A percentile compares a stretch with the other conserved stretches of the same genome.
These are phyloP conservation scores for Phlyctochytrium planicorne DNA, from an alignment of 192 early-diverging fungal genomes.

Conservation along the genomic window DNA sequence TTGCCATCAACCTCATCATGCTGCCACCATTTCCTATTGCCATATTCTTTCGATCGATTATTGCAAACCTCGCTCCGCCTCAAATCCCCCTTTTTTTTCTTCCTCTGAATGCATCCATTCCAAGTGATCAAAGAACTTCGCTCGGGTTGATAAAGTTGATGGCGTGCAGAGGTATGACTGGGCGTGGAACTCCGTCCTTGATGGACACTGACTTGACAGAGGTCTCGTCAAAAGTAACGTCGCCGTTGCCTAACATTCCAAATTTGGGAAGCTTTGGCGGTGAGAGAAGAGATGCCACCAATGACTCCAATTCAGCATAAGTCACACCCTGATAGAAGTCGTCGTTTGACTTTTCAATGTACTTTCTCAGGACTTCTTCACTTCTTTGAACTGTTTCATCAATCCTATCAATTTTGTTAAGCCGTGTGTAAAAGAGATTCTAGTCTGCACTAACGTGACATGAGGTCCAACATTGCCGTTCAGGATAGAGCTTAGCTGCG, in stretches of 20 bases:
- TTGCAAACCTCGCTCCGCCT: too few relatives aligned
- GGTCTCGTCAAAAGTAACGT: not conserved
- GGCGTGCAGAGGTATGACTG: not conserved
- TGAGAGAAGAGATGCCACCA: constrained; percentile 5
- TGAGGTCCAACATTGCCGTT: too few relatives aligned
- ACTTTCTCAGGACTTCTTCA: constrained; percentile 5
- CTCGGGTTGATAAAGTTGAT: constrained; percentile 6
- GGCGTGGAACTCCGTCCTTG: not conserved
- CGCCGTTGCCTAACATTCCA: not conserved
- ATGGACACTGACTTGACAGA: not conserved
- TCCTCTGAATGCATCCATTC: too few relatives aligned
- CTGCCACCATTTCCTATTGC: too few relatives aligned
- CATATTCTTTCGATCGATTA: too few relatives aligned
- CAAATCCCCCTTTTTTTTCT: too few relatives aligned
- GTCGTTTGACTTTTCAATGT: not conserved
- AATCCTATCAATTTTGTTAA: too few relatives aligned
- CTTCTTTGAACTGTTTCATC: not conserved
- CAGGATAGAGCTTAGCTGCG: constrained; percentile 8
- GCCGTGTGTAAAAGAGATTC: too few relatives aligned
- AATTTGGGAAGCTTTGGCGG: constrained; percentile 21
- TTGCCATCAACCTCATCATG: too few relatives aligned
- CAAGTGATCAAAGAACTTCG: not conserved
- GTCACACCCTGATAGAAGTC: constrained; percentile 18
- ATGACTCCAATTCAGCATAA: constrained; percentile 13
- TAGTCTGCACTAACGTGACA: too few relatives aligned